These are phyloP conservation scores for Vaccinium darrowii DNA, from an alignment of 148 eudicot species.

Conservation along the genomic window DNA sequence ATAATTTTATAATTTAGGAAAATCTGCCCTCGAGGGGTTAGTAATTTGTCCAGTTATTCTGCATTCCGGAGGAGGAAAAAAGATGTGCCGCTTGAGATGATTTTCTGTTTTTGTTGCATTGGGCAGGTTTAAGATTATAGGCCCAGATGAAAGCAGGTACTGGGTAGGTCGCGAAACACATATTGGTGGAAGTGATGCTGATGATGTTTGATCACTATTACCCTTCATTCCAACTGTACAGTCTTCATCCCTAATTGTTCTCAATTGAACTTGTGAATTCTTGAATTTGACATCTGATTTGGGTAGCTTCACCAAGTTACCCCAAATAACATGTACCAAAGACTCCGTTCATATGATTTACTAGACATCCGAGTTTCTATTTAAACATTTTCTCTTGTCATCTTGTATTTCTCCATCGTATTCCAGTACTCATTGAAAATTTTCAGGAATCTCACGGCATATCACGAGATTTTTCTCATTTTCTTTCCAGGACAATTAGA, in stretches of 20 bases:
- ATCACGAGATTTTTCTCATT: neutral
- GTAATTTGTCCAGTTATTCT: neutral
- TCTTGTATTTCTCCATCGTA: neutral
- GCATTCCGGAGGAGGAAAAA: neutral
- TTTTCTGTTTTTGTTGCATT: constrained; percentile 1
- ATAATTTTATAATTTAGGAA: neutral
- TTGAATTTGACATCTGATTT: constrained; percentile 24
- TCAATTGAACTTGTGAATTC: constrained; percentile 28
- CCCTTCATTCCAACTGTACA: constrained; percentile 46
- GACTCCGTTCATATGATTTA: constrained; percentile 15
- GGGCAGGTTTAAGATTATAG: constrained; percentile 73
- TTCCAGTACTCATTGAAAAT: neutral
- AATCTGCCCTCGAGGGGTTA: too few species aligned
- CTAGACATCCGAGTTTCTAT: neutral
- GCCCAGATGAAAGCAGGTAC: constrained; percentile 90
- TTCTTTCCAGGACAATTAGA: neutral
- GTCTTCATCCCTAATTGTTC: constrained; percentile 31
- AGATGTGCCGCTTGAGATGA: neutral
- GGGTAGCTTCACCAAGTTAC: constrained; percentile 13
- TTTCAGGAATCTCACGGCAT: neutral
- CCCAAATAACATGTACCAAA: constrained; percentile 26
- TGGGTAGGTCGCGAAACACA: constrained; percentile 63
- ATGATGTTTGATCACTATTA: constrained; percentile 54
- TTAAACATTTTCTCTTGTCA: neutral
- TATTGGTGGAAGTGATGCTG: constrained; percentile 78